Evolutionary conservation across 495 filamentous ascomycete genomes (phyloP).

Genomic region (Aspergillus panamensis): DNA sequence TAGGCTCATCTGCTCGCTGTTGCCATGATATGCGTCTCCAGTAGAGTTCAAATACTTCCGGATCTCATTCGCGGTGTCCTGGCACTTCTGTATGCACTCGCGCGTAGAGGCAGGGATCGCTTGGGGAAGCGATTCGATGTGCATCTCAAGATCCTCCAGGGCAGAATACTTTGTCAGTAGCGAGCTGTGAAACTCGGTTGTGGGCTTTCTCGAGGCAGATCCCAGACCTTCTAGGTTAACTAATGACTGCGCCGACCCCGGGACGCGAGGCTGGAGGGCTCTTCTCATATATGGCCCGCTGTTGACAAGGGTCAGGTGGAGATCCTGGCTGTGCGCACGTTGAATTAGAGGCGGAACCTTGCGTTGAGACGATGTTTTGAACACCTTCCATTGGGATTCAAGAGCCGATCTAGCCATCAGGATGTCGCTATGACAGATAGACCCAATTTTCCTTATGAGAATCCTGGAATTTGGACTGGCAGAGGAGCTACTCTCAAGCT

Average conservation of each 20-base stretch:
- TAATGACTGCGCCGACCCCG: neutral
- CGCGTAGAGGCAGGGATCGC: neutral
- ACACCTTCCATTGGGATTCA: conserved; percentile 25
- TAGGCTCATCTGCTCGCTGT: conserved; percentile 47
- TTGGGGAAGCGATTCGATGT: neutral
- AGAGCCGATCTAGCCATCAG: conserved; percentile 15
- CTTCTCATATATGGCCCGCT: conserved; percentile 41
- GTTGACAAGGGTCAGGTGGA: conserved; percentile 41
- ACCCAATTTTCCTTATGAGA: conserved; percentile 20
- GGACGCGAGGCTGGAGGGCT: conserved; percentile 7
- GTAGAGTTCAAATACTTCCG: conserved; percentile 29
- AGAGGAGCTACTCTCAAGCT: conserved; percentile 39
- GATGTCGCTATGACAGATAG: conserved; percentile 29
- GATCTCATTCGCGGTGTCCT: conserved; percentile 35
- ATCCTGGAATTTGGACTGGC: conserved; percentile 11
- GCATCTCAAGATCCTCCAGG: neutral
- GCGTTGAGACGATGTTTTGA: conserved; percentile 28
- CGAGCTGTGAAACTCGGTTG: neutral
- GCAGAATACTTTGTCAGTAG: neutral
- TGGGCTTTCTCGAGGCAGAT: neutral
- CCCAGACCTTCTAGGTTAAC: conserved; percentile 2
- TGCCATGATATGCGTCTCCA: conserved; percentile 38
- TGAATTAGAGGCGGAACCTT: conserved; percentile 38
- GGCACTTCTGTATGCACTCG: conserved; percentile 24
- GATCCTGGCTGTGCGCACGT: conserved; percentile 25